A percentile compares a stretch with the other conserved stretches of the same genome.
phyloP scores from a whole-genome alignment of 306 rosid species.

The Albizia julibrissin region DNA sequence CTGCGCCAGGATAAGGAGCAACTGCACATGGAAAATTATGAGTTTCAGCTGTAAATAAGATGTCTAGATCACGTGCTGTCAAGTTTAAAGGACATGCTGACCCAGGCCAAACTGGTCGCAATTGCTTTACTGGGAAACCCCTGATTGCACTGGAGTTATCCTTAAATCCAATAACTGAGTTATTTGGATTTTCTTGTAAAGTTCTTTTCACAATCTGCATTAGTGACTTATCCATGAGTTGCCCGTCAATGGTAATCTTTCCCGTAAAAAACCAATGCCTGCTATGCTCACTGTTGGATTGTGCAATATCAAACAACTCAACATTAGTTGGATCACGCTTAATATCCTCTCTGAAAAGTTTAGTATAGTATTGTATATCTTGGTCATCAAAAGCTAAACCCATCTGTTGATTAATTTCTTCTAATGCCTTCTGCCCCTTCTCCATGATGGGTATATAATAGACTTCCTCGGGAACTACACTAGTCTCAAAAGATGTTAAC shows the following conservation, averaged over 20 bases:
- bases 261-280: slow-evolving; percentile 96
- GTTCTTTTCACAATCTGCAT: slow-evolving; percentile 97
- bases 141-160: slow-evolving; percentile 94
- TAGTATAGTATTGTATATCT: slow-evolving; percentile 77
- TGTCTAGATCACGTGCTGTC: slow-evolving; percentile 54
- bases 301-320: slow-evolving; percentile 90
- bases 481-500: slow-evolving; percentile 68
- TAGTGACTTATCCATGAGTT: slow-evolving; percentile 65
- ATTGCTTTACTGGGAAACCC: slow-evolving; percentile 70
- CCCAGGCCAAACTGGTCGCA: slow-evolving; percentile 77
- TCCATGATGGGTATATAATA: slow-evolving; percentile 73
- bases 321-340: slow-evolving; percentile 83
- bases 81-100: slow-evolving; percentile 54
- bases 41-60: slow-evolving; percentile 90
- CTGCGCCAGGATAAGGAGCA: slow-evolving; percentile 97
- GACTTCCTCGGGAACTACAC: slow-evolving; percentile 66
- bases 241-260: slow-evolving; percentile 71
- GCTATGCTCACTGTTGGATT: slow-evolving; percentile 90
- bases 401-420: slow-evolving; percentile 81
- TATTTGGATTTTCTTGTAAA: slow-evolving; percentile 73
- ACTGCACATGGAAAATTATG: slow-evolving; percentile 98
- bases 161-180: slow-evolving; percentile 89
- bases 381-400: slow-evolving; percentile 95
- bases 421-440: slow-evolving; percentile 77
- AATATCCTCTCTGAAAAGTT: slow-evolving; percentile 78